Evolutionary conservation across 75 land plant species (phyloP), one percentile per base, ranked within the genome.

Genomic region (Pinus taeda): DNA sequence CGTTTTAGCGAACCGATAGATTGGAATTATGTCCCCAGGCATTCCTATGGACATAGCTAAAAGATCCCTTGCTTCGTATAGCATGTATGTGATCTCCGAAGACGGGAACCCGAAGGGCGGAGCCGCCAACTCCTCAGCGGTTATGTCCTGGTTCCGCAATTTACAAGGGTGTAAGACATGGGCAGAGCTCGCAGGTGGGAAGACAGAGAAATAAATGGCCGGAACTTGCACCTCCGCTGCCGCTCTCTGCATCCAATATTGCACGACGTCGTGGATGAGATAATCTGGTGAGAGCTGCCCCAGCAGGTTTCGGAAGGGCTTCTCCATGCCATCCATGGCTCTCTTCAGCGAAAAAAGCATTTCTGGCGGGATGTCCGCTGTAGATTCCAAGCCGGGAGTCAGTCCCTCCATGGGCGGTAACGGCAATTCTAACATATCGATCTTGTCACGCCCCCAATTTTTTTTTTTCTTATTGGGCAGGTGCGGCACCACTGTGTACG

Each of bases 261-360:
- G 57, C n/a, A 71, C 20, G 36, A 83, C 76, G 73, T 83, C 85
- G 63, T 78, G 57, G 59, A 83, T 18, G 17, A 83, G 59, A 75
- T 81, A 83, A 56, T 79, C 81, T 1, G 80, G 80, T 13, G 66
- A 37, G 3, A 57, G 8, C 3, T 8, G 9, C 15, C 42, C 17
- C 33, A 78, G 67, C 15, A 77, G 57, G 21, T 29, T 15, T 18
- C 42, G 53, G 20, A 84, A 60, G 81, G 60, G 33, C 5, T 60
- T 37, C 36, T 77, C 37, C 13, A 85, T 58, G 3, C 30, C 49
- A 42, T 81, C 83, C 30, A 59, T 66, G 4, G 86, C 83, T 45
- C 53, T 37, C 59, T 74, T 81, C 42, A 85, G 77, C 39, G 56
- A 73, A 37, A 33, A 60, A 11, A 63, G 60, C 18, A 53, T 11